Evolutionary conservation across 345 rosid genomes (phyloP), one percentile per base, ranked within the genome.

Genomic region (Orychophragmus violaceus): DNA sequence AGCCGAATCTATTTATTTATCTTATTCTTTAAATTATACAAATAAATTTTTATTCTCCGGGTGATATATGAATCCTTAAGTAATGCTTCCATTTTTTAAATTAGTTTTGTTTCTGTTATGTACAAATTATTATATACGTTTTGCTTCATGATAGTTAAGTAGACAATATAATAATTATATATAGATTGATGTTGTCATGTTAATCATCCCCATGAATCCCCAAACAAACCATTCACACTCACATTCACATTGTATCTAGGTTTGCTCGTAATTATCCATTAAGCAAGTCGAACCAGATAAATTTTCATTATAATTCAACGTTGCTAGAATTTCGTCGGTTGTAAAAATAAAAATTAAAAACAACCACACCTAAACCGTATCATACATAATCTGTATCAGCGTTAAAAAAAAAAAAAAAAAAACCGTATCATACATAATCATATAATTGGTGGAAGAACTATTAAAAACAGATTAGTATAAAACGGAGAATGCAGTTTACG

Each of bases 101-200:
- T 48, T 48, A 17, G 22, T 22, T 3, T 41, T 54, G 36, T 58
- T n/a, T n/a, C 25, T 58, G 46, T 16, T 57, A 28, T 36, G 54
- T 72, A 28, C 42, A 55, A 4, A 44, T 13, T 71, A 71, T 51
- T 35, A 29, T 65, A 72, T 36, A 28, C 25, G 3, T 37, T 29
- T 72, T 64, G 23, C 58, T 72, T 70, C 60, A 72, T 72, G 60
- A 49, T 48, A 18, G 17, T 50, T 41, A 49, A 55, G 66, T 50
- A 65, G 66, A 65, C 11, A 2, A 37, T 48, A 57, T 58, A 50
- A 48, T 21, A 64, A 2, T 46, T 32, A 33, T 62, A 16, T 70
- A 54, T 62, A 56, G 9, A 46, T 1, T 46, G 70, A 72, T 72
- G 66, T 58, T 49, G 71, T 39, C 76, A 50, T 29, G 30, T 59